Conservation (phyloP, 2,329 filamentous ascomycete species). For the Cryphonectria naterciae region DNA sequence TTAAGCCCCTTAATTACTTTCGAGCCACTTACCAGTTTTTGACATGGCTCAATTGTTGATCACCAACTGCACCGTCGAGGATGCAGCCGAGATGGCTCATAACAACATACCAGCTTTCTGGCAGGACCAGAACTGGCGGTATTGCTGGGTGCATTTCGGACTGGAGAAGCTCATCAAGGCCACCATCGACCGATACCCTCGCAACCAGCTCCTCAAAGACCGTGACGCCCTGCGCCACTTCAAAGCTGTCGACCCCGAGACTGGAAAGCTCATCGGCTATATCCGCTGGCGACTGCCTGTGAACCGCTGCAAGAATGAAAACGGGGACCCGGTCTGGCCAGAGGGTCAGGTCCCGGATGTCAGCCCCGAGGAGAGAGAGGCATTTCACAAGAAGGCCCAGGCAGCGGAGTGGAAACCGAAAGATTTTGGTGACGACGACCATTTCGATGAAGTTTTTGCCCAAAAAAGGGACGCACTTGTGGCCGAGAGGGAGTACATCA, state of each 20-base stretch:
- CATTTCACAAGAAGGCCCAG: conserved; percentile 24
- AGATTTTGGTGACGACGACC: conserved; percentile 17
- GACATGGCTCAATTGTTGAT: conserved; percentile 25
- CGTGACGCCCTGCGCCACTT: conserved; percentile 30
- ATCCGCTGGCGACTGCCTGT: conserved; percentile 32
- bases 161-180: conserved; percentile 17
- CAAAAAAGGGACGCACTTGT: conserved; percentile 24
- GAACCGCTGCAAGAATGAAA: not conserved
- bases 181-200: conserved; percentile 18
- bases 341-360: conserved; percentile 31
- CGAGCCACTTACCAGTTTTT: not conserved
- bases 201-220: conserved; percentile 30
- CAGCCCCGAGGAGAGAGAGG: conserved; percentile 24
- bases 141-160: conserved; percentile 26
- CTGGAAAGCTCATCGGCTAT: conserved; percentile 32
- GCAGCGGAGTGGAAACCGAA: conserved; percentile 27
- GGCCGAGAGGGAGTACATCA: conserved; percentile 28
- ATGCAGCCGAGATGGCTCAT: conserved; percentile 27
- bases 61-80: conserved; percentile 27
- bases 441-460: conserved; percentile 25
- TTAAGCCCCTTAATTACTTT: too few species aligned
- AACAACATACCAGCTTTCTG: conserved; percentile 34
- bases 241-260: conserved; percentile 32
- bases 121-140: conserved; percentile 30
- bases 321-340: conserved; percentile 24